A percentile compares a stretch with the other conserved stretches of the same genome.
These are phyloP conservation scores for Annulohypoxylon truncatum DNA, from an alignment of 2,329 filamentous ascomycete genomes.

Conservation along the genomic window DNA sequence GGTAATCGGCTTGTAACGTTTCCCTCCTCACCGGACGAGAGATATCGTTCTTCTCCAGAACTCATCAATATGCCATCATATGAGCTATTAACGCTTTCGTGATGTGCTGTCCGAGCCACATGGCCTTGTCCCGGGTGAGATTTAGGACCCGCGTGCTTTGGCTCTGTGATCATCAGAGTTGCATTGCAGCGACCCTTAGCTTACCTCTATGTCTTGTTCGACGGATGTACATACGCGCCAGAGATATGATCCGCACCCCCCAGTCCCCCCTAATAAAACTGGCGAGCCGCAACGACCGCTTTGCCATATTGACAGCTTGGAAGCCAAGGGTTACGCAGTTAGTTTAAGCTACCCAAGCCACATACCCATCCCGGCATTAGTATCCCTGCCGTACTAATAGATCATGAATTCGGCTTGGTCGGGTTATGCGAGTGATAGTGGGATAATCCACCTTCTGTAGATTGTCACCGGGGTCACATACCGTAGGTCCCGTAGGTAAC, in stretches of 20 bases:
- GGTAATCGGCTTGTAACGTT: constrained; percentile 35
- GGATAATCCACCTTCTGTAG: constrained; percentile 22
- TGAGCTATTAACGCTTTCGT: constrained; percentile 31
- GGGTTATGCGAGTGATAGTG: constrained; percentile 21
- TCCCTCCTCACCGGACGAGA: constrained; percentile 6
- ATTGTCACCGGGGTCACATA: constrained; percentile 24
- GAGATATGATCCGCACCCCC: constrained; percentile 23
- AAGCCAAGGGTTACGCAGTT: constrained; percentile 26
- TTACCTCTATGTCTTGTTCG: constrained; percentile 23
- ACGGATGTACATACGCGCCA: constrained; percentile 22
- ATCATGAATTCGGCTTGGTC: constrained; percentile 22
- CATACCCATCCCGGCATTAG: constrained; percentile 15
- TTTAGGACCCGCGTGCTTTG: constrained; percentile 32
- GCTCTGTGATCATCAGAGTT: constrained; percentile 38
- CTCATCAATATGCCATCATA: constrained; percentile 23
- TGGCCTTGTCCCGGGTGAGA: constrained; percentile 25
- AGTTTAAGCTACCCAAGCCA: constrained; percentile 31
- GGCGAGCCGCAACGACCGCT: constrained; percentile 35
- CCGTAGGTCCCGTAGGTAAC: not conserved
- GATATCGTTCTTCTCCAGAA: too few relatives aligned
- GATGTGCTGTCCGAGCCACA: constrained; percentile 26
- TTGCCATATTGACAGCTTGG: constrained; percentile 24
- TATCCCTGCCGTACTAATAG: constrained; percentile 25
- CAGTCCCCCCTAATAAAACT: constrained; percentile 30
- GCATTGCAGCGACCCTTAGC: constrained; percentile 38